These are phyloP conservation scores for Fusarium sp. DNA, from an alignment of 2,329 filamentous ascomycete species.

Conservation along the genomic window DNA sequence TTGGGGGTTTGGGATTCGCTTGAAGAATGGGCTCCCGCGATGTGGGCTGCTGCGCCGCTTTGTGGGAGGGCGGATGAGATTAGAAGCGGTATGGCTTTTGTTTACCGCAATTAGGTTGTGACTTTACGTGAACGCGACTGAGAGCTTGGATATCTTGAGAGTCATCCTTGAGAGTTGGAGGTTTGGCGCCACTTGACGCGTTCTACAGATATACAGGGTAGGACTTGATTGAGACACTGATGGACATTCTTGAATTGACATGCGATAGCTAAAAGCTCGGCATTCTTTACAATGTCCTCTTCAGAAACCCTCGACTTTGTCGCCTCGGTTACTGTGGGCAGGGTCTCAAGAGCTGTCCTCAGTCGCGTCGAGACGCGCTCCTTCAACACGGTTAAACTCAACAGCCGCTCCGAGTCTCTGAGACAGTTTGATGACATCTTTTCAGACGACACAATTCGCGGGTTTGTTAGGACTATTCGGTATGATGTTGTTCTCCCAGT, in stretches of 20 bases:
- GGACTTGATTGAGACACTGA: neutral
- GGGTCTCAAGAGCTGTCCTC: neutral
- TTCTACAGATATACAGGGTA: neutral
- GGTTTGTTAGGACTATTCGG: neutral
- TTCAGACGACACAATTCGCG: neutral
- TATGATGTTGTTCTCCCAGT: neutral
- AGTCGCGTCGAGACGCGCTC: neutral
- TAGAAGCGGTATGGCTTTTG: neutral
- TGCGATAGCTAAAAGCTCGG: neutral
- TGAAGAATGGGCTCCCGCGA: neutral
- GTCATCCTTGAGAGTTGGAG: neutral
- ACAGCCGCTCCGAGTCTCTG: neutral
- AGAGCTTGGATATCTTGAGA: neutral
- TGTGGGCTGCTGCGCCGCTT: neutral
- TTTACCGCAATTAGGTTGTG: neutral
- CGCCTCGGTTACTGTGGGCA: neutral
- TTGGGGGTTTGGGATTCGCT: neutral
- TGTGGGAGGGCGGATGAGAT: neutral
- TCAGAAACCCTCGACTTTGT: slow-evolving; percentile 3
- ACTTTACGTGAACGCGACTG: neutral
- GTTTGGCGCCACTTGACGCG: neutral
- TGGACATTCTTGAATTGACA: neutral
- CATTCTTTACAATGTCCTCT: neutral
- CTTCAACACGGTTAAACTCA: neutral
- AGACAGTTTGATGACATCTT: neutral